Percentiles rank a stretch among this genome's conserved stretches.
phyloP scores from a whole-genome alignment of 164 flowering plant species.

The Aristolochia californica region DNA sequence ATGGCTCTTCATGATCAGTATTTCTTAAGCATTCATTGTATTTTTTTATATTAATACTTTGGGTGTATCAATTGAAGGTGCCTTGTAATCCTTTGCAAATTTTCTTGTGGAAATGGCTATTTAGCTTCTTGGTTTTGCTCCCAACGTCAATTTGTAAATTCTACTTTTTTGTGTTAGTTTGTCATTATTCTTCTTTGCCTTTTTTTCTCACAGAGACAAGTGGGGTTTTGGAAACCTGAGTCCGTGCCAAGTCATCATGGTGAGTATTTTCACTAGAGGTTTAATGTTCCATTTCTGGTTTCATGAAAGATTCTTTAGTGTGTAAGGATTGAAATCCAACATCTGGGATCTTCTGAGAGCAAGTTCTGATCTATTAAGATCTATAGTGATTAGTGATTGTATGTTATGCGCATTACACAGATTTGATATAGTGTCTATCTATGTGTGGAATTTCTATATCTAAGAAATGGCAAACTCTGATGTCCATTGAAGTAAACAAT shows the following conservation, averaged over 20 bases:
- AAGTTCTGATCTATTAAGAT: too few species aligned
- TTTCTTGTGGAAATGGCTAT: too few species aligned
- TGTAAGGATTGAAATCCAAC: not conserved
- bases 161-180: slow-evolving; percentile 1
- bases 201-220: slow-evolving; percentile 41
- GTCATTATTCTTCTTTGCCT: not conserved
- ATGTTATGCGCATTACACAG: not conserved
- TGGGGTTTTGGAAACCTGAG: slow-evolving; percentile 54
- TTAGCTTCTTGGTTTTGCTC: too few species aligned
- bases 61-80: too few species aligned
- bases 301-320: not conserved
- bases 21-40: too few species aligned
- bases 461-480: not conserved
- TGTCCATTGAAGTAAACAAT: not conserved
- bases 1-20: too few species aligned
- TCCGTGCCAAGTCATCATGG: slow-evolving; percentile 26
- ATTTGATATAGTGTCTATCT: not conserved
- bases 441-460: not conserved
- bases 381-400: too few species aligned
- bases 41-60: too few species aligned
- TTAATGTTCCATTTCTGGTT: not conserved
- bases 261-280: slow-evolving; percentile 7
- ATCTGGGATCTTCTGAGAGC: too few species aligned
- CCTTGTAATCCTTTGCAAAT: too few species aligned
- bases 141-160: not conserved